Evolutionary conservation across 2,329 filamentous ascomycete species (phyloP), one percentile per base, ranked within the genome.

Genomic region (Arthrobotrys pseudoclavata): DNA sequence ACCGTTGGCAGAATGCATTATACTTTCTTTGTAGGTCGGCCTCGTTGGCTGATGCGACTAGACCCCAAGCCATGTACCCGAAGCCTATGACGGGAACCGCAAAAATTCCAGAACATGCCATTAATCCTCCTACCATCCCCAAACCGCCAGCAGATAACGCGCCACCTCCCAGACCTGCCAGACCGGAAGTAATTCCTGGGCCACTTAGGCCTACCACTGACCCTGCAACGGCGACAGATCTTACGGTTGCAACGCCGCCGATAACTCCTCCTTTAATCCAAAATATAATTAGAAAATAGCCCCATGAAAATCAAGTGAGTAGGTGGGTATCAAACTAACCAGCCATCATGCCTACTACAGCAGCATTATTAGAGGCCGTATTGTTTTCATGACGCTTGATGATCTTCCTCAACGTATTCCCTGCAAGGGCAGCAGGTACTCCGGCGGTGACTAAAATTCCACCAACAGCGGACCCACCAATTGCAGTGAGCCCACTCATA

Each of bases 401-500:
- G 9, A 40, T 15, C 31, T 37, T 40, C 52, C 52, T 37, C 9
- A 57, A 3, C 0, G 52, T 40, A 37, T 57, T 57, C 5, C 52
- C 52, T 15, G 52, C 52, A 4, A 57, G 15, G 12, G 18, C 29
- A 1, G 31, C 52, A n/a, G 52, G 52, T 5, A 22, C n/a, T 4
- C 52, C 29, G 4, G 52, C 29, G 22, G 22, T 29, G 1, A 57
- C 12, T 12, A 57, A 20, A 37, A 57, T 57, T 13, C 52, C 52
- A 13, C 52, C 29, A 6, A 57, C 52, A 15, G 52, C 52, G 3
- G 13, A 18, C 4, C 52, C 52, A 22, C 52, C 29, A 22, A 57
- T 57, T 13, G 52, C 18, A 13, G 31, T 29, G 6, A 57, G 52
- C 6, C 52, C 52, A 13, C 52, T 57, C 52, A 57, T 57, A 40